phyloP scores from a whole-genome alignment of 768 basidiomycete genomes.

The Mycena vulgaris region DNA sequence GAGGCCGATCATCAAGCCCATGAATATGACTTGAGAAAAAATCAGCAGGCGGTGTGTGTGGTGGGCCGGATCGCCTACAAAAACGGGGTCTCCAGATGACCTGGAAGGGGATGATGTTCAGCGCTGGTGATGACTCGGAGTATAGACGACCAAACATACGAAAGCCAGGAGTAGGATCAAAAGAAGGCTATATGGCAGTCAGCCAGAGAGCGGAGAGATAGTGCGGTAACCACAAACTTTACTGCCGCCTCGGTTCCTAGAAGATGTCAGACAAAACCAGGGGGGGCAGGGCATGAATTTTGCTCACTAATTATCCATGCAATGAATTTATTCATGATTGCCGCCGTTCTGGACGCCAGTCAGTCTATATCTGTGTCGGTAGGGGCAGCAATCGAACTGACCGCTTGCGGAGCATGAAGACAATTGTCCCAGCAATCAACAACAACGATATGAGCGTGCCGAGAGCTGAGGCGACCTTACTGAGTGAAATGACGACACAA shows the following conservation, averaged over 20 bases:
- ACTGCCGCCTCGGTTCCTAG: background rate
- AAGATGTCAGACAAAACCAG: constrained; percentile 1
- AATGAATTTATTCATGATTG: background rate
- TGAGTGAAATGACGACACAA: constrained; percentile 7
- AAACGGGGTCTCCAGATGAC: background rate
- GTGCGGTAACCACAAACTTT: background rate
- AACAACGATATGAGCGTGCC: background rate
- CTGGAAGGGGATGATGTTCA: constrained; percentile 2
- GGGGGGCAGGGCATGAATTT: background rate
- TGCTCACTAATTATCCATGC: background rate
- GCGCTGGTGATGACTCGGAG: background rate
- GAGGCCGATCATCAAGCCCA: background rate
- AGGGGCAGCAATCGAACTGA: background rate
- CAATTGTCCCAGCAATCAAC: background rate
- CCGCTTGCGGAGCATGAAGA: background rate
- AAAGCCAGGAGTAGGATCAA: constrained; percentile 1
- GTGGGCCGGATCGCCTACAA: constrained; percentile 1
- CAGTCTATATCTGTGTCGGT: background rate
- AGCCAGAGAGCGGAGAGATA: background rate
- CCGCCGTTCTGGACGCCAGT: constrained; percentile 1
- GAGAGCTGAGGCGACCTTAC: constrained; percentile 9
- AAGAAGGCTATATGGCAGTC: constrained; percentile 1
- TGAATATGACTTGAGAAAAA: background rate
- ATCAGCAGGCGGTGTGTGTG: background rate
- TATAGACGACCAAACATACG: constrained; percentile 2